Base-by-base conservation (phyloP, 202 grass and related monocot species). In the Panicum virgatum region DNA sequence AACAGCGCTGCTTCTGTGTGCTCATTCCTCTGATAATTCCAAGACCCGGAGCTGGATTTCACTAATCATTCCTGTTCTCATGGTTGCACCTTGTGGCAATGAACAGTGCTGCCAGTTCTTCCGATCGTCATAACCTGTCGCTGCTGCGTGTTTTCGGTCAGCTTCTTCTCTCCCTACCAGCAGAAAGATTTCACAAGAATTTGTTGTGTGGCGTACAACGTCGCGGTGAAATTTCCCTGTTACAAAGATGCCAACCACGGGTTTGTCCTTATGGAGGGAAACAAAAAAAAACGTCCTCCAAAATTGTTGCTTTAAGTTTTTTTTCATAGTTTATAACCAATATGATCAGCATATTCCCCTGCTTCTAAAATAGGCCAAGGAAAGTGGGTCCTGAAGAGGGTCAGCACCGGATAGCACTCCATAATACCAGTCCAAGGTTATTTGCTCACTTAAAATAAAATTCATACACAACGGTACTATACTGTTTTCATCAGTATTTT, bases 61-160 rank as follows among this genome's bases (percentile, higher is more conserved):
- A 54, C 16, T 16, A 10, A 16, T 27, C 59, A 25, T 59, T 36
- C 26, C 4, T 2, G 51, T 36, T 9, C 36, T 19, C 12, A 37
- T 46, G 19, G 13, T 30, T 44, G 50, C 66, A 54, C 34, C 47
- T 65, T 45, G 81, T 66, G 51, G 38, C 72, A 25, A 76, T 76
- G 82, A 84, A 59, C 2, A 76, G 26, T 69, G 43, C 62, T 47
- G 65, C 50, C 0, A 51, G 5, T 18, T 51, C 18, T 6, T 51
- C 48, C 1, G 48, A 84, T 45, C 82, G 34, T 26, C 38, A 9
- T 29, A 59, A 76, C 50, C 36, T 84, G 18, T 84, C 62, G 1
- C 26, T 76, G 11, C 69, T 83, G 13, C 39, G 27, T 13, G 36
- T 76, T 45, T 84, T 84, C 50, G 82, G 82, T 84, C 26, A 53